Percentiles rank a stretch among this genome's conserved stretches.
phyloP scores from a whole-genome alignment of 2,329 filamentous ascomycete genomes.

The Cytospora mali region DNA sequence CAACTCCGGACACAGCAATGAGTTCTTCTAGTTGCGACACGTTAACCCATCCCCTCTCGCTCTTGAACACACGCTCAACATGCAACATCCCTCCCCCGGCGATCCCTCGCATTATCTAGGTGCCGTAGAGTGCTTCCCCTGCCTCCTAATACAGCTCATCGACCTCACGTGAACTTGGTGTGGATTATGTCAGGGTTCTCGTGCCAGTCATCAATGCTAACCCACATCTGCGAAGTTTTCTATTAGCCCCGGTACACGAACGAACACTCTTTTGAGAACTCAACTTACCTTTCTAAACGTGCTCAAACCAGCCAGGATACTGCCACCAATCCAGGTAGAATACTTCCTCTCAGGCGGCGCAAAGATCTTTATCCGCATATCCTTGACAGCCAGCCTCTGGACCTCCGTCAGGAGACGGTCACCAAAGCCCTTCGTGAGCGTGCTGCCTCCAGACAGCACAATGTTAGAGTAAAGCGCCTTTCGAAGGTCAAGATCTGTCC shows the following conservation, averaged over 20 bases:
- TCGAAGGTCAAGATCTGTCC: slow-evolving; percentile 92
- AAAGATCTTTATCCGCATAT: slow-evolving; percentile 99
- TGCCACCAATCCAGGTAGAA: slow-evolving; percentile 98
- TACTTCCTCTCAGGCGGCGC: slow-evolving; percentile 97
- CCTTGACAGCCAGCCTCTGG: slow-evolving; percentile 91
- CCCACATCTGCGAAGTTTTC: slow-evolving; percentile 81
- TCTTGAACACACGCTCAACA: slow-evolving; percentile 14
- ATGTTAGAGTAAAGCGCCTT: slow-evolving; percentile 96
- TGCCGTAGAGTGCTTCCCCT: background rate
- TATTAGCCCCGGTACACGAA: background rate
- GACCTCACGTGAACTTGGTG: slow-evolving; percentile 82
- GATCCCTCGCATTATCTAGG: background rate
- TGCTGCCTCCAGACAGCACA: slow-evolving; percentile 93
- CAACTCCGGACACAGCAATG: slow-evolving; percentile 26
- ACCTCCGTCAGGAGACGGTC: slow-evolving; percentile 91
- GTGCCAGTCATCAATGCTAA: slow-evolving; percentile 99
- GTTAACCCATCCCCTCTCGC: slow-evolving; percentile 22
- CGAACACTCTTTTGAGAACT: background rate
- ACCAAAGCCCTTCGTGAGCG: slow-evolving; percentile 94
- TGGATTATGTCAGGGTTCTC: slow-evolving; percentile 99
- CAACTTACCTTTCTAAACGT: slow-evolving; percentile 90
- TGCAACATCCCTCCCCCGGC: too few species aligned
- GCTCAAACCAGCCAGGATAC: slow-evolving; percentile 93
- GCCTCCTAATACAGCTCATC: background rate
- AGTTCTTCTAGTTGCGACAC: slow-evolving; percentile 22